These are phyloP conservation scores for Blastocrithidia nonstop DNA, from an alignment of 208 protist genomes.

Conservation along the genomic window DNA sequence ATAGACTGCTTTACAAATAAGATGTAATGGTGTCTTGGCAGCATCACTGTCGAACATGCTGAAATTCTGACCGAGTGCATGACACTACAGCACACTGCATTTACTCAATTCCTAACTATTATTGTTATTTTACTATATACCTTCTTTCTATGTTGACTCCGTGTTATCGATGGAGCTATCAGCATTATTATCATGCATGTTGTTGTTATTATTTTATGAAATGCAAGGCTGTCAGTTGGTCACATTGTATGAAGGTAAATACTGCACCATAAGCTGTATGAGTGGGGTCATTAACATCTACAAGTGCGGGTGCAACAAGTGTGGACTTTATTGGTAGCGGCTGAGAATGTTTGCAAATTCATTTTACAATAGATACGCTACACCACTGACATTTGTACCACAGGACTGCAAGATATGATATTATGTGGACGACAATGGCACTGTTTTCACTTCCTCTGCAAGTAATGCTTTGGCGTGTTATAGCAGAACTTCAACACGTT, in stretches of 20 bases:
- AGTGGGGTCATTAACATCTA: slow-evolving; percentile 68
- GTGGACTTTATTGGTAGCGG: slow-evolving; percentile 89
- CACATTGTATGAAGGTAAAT: too few species aligned
- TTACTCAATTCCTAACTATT: background rate
- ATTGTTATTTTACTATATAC: background rate
- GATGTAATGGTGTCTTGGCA: slow-evolving; percentile 42
- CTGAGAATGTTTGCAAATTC: slow-evolving; percentile 58
- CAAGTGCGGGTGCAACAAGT: slow-evolving; percentile 86
- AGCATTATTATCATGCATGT: slow-evolving; percentile 20
- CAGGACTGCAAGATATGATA: too few species aligned
- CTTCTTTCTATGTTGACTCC: background rate
- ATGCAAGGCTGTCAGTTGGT: too few species aligned
- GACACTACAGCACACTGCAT: slow-evolving; percentile 3
- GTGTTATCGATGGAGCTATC: background rate
- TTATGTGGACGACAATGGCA: too few species aligned
- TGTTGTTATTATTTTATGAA: slow-evolving; percentile 13
- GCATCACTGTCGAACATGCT: slow-evolving; percentile 71
- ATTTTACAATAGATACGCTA: slow-evolving; percentile 32
- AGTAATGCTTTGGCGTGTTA: slow-evolving; percentile 15
- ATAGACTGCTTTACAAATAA: slow-evolving; percentile 82
- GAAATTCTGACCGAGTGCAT: slow-evolving; percentile 43
- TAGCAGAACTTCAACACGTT: slow-evolving; percentile 27
- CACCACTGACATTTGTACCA: too few species aligned
- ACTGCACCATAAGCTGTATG: slow-evolving; percentile 37
- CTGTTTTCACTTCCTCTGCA: slow-evolving; percentile 9